Base-by-base conservation (phyloP, 2,329 filamentous ascomycete genomes). In the Verticillium nonalfalfae region DNA sequence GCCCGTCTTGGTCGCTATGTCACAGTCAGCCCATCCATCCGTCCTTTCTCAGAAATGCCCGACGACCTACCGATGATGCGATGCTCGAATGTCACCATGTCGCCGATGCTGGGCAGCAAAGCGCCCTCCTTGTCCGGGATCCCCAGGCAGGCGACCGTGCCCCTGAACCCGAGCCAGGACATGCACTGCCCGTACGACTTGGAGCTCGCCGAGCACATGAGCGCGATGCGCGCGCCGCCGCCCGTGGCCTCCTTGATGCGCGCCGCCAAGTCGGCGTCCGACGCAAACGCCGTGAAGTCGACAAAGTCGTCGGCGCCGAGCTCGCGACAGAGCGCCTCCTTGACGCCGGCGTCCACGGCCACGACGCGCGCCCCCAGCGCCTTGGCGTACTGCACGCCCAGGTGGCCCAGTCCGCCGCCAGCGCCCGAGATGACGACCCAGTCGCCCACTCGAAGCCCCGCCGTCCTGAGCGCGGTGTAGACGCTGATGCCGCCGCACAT, bases 401-500 rank as follows among this genome's bases (percentile, higher is more conserved):
- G 61, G 52, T 68, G 66, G 11, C 70, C 70, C 4, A 72, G 55
- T 1, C 72, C 73, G 31, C 72, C 72, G 2, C 71, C 71, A 2
- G 64, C 71, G n/a, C 71, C 73, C 2, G 65, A 64, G n/a, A 74
- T 60, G 4, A 66, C 66, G 2, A 71, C 62, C 68, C 67, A 70
- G 36, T 71, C 64, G 4, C 70, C 69, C 7, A 65, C 63, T 7
- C 64, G 65, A 31, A 66, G 26, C 9, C 60, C 60, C 38, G 63
- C 63, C 40, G 58, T 59, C 65, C 76, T 77, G 61, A 90, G 69
- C 0, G 87, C 87, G 7, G 78, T 77, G 68, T 80, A 90, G 9
- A 86, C 78, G 0, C 87, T 90, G 39, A 90, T 79, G 10, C 88
- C 88, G 21, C 81, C 88, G 68, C 88, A 90, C 56, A 90, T 77